A percentile compares a stretch with the other conserved stretches of the same genome.
Conservation (phyloP, 2,329 filamentous ascomycete species). For the Didymella glomerata region DNA sequence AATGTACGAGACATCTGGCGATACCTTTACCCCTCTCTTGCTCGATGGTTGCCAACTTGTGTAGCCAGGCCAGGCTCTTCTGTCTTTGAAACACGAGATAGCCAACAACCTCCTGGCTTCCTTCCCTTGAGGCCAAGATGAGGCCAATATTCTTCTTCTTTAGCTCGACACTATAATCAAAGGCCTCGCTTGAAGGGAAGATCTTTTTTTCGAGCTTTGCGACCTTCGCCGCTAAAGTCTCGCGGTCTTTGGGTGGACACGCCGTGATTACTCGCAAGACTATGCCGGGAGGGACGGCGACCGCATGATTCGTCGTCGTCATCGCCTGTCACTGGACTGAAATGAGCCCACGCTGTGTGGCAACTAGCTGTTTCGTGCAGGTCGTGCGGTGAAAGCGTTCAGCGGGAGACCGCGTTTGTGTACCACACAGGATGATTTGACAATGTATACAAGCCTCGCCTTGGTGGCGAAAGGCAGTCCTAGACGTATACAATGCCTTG, state of each 20-base stretch:
- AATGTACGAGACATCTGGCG: constrained; percentile 56
- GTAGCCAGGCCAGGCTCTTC: constrained; percentile 54
- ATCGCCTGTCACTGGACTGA: constrained; percentile 12
- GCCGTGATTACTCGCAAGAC: constrained; percentile 27
- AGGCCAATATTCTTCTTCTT: constrained; percentile 60
- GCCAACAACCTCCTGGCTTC: constrained; percentile 47
- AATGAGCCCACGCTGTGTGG: neutral
- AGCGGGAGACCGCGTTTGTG: constrained; percentile 1
- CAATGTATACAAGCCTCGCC: neutral
- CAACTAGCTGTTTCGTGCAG: neutral
- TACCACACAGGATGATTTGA: neutral
- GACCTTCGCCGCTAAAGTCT: constrained; percentile 30
- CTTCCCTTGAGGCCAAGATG: constrained; percentile 43
- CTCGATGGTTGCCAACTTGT: constrained; percentile 62
- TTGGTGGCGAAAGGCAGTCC: neutral
- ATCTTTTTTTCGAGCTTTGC: constrained; percentile 58
- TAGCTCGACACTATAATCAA: constrained; percentile 58
- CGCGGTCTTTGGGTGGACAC: constrained; percentile 33
- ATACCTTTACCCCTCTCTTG: constrained; percentile 58
- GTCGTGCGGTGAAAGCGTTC: neutral
- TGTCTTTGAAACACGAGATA: constrained; percentile 50
- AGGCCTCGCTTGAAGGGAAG: constrained; percentile 61
- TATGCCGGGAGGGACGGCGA: constrained; percentile 18
- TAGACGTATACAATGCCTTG: neutral
- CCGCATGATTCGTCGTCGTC: constrained; percentile 1